These are phyloP conservation scores for Saitozyma podzolica DNA, from an alignment of 768 basidiomycete genomes.

Conservation along the genomic window DNA sequence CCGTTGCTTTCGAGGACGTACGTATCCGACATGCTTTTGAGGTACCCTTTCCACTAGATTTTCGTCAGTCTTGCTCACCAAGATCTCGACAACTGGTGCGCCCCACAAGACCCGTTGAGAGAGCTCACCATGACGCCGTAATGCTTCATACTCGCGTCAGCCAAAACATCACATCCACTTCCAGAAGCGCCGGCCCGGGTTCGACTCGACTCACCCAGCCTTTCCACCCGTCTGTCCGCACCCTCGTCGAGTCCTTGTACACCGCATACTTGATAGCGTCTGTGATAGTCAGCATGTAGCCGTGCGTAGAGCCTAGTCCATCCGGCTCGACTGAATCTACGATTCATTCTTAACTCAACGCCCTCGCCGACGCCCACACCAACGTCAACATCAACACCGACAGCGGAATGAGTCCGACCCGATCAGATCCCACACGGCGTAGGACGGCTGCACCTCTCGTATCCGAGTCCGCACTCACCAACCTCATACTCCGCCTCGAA, in stretches of 20 bases:
- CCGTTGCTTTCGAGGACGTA: conserved; percentile 5
- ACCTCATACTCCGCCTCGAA: conserved; percentile 17
- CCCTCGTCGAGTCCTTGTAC: conserved; percentile 17
- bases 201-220: conserved; percentile 23
- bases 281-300: conserved; percentile 2
- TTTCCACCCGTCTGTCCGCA: conserved; percentile 17
- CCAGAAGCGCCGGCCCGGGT: background rate
- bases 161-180: background rate
- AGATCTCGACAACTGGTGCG: too few relatives aligned
- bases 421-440: too few relatives aligned
- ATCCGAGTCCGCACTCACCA: conserved; percentile 12
- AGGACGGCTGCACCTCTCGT: too few relatives aligned
- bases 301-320: background rate
- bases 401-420: too few relatives aligned
- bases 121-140: conserved; percentile 33
- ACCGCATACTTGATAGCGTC: conserved; percentile 36
- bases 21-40: conserved; percentile 32
- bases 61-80: background rate
- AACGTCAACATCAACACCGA: background rate
- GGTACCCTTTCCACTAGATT: conserved; percentile 33
- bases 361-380: background rate
- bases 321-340: background rate
- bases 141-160: conserved; percentile 22
- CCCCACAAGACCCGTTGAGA: too few relatives aligned
- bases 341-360: background rate